These are phyloP conservation scores for Antrodiella citrinella DNA, from an alignment of 768 basidiomycete species.

Conservation along the genomic window DNA sequence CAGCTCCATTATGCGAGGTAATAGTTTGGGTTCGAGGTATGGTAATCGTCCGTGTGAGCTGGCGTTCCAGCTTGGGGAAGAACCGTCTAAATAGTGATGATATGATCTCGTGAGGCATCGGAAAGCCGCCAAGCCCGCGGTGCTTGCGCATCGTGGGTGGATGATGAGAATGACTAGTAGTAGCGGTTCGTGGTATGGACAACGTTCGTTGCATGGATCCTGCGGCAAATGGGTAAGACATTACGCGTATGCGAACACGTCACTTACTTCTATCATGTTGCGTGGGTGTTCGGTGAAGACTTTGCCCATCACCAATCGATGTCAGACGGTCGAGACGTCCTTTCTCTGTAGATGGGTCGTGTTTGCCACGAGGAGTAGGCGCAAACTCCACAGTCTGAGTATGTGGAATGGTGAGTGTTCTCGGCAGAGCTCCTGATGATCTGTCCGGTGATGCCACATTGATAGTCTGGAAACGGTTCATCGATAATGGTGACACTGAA, in stretches of 20 bases:
- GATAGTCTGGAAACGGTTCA: conserved; percentile 1
- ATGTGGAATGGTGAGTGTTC: conserved; percentile 19
- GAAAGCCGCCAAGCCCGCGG: conserved; percentile 64
- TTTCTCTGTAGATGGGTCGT: neutral
- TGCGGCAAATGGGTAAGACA: neutral
- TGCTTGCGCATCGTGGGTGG: conserved; percentile 24
- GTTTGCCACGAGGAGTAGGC: conserved; percentile 18
- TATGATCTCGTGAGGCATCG: conserved; percentile 55
- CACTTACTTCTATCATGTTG: neutral
- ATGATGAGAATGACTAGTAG: conserved; percentile 7
- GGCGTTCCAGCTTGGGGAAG: conserved; percentile 56
- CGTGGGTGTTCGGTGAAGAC: neutral
- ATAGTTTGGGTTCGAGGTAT: conserved; percentile 65
- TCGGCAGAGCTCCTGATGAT: neutral
- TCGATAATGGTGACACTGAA: neutral
- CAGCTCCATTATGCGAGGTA: conserved; percentile 31
- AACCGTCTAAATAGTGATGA: conserved; percentile 40
- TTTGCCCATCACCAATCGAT: neutral
- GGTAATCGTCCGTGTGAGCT: conserved; percentile 63
- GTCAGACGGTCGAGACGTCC: neutral
- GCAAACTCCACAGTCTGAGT: conserved; percentile 50
- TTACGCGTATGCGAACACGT: no score
- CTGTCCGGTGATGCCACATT: conserved; percentile 1
- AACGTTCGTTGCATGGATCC: conserved; percentile 1
- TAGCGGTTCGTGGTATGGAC: conserved; percentile 5